Conservation (phyloP, 345 rosid species). For the Salix brachista region DNA sequence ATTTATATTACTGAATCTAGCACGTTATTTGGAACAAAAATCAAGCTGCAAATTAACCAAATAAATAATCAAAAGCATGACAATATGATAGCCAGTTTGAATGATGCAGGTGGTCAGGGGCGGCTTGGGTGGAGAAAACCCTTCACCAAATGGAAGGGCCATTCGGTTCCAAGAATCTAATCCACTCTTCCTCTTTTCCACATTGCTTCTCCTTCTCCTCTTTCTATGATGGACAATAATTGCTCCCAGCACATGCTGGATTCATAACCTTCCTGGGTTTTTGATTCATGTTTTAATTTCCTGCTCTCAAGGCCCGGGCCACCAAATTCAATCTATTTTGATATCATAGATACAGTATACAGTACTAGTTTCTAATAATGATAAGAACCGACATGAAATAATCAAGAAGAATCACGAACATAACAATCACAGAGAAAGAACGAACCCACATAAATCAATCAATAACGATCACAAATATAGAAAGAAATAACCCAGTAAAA, state of each 20-base stretch:
- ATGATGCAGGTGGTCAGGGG: constrained; percentile 78
- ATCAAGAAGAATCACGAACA: too few relatives aligned
- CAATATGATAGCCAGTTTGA: neutral
- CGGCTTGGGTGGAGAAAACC: constrained; percentile 83
- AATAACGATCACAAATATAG: neutral
- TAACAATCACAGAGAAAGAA: too few relatives aligned
- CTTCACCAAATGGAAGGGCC: constrained; percentile 77
- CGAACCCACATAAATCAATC: neutral
- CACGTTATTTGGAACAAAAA: neutral
- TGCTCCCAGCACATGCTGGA: neutral
- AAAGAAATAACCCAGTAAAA: neutral
- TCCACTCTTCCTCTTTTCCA: neutral
- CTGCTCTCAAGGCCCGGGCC: neutral
- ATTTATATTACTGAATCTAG: constrained; percentile 3
- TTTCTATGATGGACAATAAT: neutral
- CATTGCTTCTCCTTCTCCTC: neutral
- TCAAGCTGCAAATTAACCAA: neutral
- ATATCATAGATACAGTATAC: too few relatives aligned
- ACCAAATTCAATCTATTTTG: neutral
- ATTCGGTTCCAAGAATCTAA: constrained; percentile 26
- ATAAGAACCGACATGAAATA: too few relatives aligned
- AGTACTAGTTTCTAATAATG: too few relatives aligned
- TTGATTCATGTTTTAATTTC: neutral
- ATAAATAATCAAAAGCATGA: neutral
- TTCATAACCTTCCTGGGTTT: neutral